Conservation (phyloP, 2,329 filamentous ascomycete genomes). For the Hypoxylon sp. region DNA sequence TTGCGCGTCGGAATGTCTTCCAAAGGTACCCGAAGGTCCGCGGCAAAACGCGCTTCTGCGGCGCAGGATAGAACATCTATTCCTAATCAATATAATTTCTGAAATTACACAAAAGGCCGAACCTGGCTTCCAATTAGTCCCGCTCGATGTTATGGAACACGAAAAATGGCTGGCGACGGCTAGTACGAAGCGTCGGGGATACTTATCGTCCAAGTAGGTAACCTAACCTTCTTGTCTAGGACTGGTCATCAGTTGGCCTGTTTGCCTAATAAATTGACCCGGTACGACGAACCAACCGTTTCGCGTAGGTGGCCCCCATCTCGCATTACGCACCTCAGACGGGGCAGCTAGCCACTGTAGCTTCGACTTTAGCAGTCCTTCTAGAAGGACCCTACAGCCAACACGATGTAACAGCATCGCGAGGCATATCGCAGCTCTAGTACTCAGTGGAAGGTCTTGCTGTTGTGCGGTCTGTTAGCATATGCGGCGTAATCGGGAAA, state of each 20-base stretch:
- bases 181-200: neutral
- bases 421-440: slow-evolving; percentile 7
- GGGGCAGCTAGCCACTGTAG: slow-evolving; percentile 12
- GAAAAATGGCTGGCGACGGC: neutral
- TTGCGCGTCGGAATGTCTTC: neutral
- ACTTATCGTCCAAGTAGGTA: slow-evolving; percentile 12
- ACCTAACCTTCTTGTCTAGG: slow-evolving; percentile 33
- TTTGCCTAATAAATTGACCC: slow-evolving; percentile 11
- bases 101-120: neutral
- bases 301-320: slow-evolving; percentile 5
- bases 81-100: neutral
- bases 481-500: slow-evolving; percentile 4
- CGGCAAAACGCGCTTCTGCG: neutral
- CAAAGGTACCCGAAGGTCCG: too few species aligned
- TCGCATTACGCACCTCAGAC: slow-evolving; percentile 12
- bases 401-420: slow-evolving; percentile 32
- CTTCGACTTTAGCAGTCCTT: slow-evolving; percentile 20
- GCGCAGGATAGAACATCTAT: neutral
- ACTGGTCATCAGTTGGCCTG: slow-evolving; percentile 17
- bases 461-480: slow-evolving; percentile 3
- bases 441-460: neutral
- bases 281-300: slow-evolving; percentile 5
- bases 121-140: neutral
- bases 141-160: neutral
- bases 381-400: slow-evolving; percentile 23